Evolutionary conservation across 495 filamentous ascomycete genomes (phyloP), one percentile per base, ranked within the genome.

Genomic region (Aspergillus homomorphus): DNA sequence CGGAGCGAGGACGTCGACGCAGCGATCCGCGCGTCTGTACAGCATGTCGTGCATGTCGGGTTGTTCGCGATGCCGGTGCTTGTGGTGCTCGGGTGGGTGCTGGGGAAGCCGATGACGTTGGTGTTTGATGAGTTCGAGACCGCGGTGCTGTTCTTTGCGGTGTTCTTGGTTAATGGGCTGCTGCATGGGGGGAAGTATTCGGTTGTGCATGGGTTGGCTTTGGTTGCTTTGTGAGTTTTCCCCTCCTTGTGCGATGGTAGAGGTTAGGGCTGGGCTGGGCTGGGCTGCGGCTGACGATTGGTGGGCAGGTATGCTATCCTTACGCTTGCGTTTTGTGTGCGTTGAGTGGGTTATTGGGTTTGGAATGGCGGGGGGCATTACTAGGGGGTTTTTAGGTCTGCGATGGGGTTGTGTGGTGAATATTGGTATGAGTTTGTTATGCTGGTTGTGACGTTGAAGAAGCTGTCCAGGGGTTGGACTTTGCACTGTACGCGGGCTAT

Each of bases 301-400:
- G 24, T 42, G 28, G 8, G 7, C 44, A 82, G 80, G 38, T 91
- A 91, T 61, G 67, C 83, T 38, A 91, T 92, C 56, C 91, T 92
- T 59, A 88, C 86, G 0, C 73, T 91, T 8, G 89, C 88, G 18
- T 93, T 92, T 72, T 89, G 84, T 64, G 87, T 89, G 26, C 89
- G 84, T 57, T 57, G 43, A 49, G 44, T 16, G 26, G 26, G 26
- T 28, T 28, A 7, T 1, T 10, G 48, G 21, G 48, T n/a, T n/a
- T n/a, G n/a, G n/a, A n/a, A n/a, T n/a, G n/a, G n/a, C n/a, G n/a
- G n/a, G n/a, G n/a, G n/a, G n/a, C n/a, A n/a, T n/a, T n/a, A n/a
- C n/a, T n/a, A n/a, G n/a, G n/a, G n/a, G n/a, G n/a, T n/a, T n/a
- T n/a, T n/a, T n/a, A n/a, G n/a, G n/a, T n/a, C n/a, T n/a, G n/a